Percentiles rank a stretch among this genome's conserved stretches.
phyloP scores from a whole-genome alignment of 441 rosid species.

The Mallotus repandus region DNA sequence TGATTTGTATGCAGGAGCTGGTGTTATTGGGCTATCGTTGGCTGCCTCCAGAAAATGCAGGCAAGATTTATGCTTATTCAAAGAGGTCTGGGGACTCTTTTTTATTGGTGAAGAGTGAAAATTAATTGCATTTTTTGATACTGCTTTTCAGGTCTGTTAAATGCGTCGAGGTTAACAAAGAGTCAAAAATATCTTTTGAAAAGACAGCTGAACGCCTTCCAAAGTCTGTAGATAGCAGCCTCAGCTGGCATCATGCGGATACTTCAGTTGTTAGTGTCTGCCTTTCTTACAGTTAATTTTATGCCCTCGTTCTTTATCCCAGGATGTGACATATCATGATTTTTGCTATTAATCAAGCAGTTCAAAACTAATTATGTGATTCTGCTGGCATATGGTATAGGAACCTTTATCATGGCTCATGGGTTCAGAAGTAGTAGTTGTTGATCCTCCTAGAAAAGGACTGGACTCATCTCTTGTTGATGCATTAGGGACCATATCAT shows the following conservation, averaged over 20 bases:
- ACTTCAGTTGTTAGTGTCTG: conserved; percentile 53
- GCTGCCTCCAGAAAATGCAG: conserved; percentile 89
- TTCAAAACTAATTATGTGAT: conserved; percentile 17
- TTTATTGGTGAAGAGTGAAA: conserved; percentile 4
- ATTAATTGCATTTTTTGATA: conserved; percentile 9
- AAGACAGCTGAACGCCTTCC: conserved; percentile 80
- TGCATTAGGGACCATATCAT: conserved; percentile 55
- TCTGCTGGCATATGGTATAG: conserved; percentile 39
- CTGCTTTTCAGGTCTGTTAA: conserved; percentile 65
- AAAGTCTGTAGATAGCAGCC: conserved; percentile 55
- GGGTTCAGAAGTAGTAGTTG: conserved; percentile 83
- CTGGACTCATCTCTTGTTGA: conserved; percentile 69
- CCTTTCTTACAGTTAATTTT: conserved; percentile 12
- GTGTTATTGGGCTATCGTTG: conserved; percentile 87
- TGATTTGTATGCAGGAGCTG: conserved; percentile 97
- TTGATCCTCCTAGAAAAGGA: conserved; percentile 98
- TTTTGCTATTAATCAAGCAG: conserved; percentile 10
- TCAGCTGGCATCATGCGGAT: conserved; percentile 94
- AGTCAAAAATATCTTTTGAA: conserved; percentile 85
- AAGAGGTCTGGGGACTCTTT: neutral
- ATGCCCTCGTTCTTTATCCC: neutral
- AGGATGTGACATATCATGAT: conserved; percentile 8
- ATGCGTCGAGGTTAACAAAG: conserved; percentile 91
- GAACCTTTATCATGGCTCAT: conserved; percentile 86
- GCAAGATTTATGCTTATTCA: conserved; percentile 37